A percentile compares a stretch with the other conserved stretches of the same genome.
Conservation (phyloP, 2,329 filamentous ascomycete species). For the Verticillium nubilum region DNA sequence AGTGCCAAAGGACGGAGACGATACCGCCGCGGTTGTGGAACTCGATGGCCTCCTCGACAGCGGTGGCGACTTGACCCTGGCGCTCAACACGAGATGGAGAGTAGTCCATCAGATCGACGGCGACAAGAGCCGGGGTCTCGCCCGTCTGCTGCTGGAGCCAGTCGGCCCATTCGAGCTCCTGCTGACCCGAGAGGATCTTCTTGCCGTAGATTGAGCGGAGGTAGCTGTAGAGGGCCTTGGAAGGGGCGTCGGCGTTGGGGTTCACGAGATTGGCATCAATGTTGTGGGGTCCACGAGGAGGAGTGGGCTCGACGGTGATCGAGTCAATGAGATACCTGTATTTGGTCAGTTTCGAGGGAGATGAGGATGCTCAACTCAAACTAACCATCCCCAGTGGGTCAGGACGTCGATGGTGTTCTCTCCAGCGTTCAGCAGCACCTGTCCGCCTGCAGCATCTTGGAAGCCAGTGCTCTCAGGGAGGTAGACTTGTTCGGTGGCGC, state of each 20-base stretch:
- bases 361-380: neutral
- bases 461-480: constrained; percentile 31
- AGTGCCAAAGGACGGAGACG: constrained; percentile 42
- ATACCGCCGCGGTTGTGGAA: constrained; percentile 38
- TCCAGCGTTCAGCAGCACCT: constrained; percentile 36
- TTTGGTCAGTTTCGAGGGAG: neutral
- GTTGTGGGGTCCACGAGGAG: constrained; percentile 29
- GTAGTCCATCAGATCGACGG: constrained; percentile 44
- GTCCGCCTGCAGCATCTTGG: constrained; percentile 33
- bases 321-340: constrained; percentile 36
- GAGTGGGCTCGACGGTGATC: constrained; percentile 30
- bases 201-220: constrained; percentile 38
- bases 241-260: constrained; percentile 26
- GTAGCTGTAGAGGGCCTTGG: constrained; percentile 33
- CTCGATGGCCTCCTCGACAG: constrained; percentile 40
- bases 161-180: constrained; percentile 34
- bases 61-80: constrained; percentile 30
- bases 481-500: constrained; percentile 32
- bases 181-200: constrained; percentile 42
- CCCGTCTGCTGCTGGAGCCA: constrained; percentile 38
- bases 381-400: constrained; percentile 42
- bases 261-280: constrained; percentile 31
- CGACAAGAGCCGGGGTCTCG: constrained; percentile 40
- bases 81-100: constrained; percentile 35
- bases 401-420: constrained; percentile 38